Evolutionary conservation across 495 filamentous ascomycete species (phyloP), one percentile per base, ranked within the genome.

Genomic region (Penicillium cataractarum): DNA sequence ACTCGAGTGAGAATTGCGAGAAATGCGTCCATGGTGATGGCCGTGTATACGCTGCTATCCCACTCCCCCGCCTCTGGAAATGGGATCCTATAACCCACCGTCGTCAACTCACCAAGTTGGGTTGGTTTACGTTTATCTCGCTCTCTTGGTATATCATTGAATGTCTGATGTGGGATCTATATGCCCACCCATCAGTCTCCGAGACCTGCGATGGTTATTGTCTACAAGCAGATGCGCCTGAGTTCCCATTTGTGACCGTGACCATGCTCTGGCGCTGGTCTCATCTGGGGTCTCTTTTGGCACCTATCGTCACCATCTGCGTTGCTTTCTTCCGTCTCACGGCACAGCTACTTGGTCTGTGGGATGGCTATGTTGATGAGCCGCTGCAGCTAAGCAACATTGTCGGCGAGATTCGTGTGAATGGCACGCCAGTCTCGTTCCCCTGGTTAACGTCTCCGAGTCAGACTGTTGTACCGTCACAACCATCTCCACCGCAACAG

Each of bases 81-180:
- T 76, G 74, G 57, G 67, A 77, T 2, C 76, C 80, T 0, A 66
- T 56, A 21, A 78, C 83, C 44, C 42, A 73, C 55, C 82, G 79
- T 24, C 64, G 72, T 12, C 76, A 75, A 12, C 81, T 85, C 22
- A 92, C 89, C 6, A 79, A 77, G 35, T 64, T 91, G 1, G 88
- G 88, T 15, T 73, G 86, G 60, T 52, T 82, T 4, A 62, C 78
- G 9, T 61, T 87, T 13, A 50, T 86, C 5, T 65, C 82, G 8
- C 69, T 79, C 4, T 57, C 75, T 24, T 90, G 87, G 85, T 87
- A 83, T 55, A 63, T 84, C 33, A 74, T 80, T 15, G 90, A 93
- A 66, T 82, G 81, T 0, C 73, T 77, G 12, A 86, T 89, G 80
- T 87, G 85, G 67, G 79, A 77, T 46, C 68, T 76, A n/a, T 92